A percentile compares a stretch with the other conserved stretches of the same genome.
Evolutionary conservation across 2,329 filamentous ascomycete species (phyloP).

Genomic region (Ophiostoma triangulosporum): DNA sequence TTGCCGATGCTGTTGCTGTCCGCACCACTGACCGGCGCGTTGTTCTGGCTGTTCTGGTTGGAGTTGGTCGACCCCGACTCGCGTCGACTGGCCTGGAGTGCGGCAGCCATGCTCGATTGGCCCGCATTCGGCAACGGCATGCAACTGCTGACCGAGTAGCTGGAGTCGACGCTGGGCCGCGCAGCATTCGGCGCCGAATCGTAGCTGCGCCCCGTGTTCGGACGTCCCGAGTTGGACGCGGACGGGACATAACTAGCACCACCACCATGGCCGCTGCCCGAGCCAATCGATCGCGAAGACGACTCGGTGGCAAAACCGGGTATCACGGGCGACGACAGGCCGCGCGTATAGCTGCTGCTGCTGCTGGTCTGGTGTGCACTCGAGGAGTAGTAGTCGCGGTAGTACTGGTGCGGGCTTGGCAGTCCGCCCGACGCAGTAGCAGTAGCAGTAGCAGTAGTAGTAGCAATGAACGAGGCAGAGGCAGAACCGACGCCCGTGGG

Average conservation of each 20-base stretch:
- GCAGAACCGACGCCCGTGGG: too few species aligned
- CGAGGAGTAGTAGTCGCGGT: conserved; percentile 39
- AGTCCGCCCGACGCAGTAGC: conserved; percentile 4
- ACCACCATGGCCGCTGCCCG: conserved; percentile 25
- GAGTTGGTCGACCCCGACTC: conserved; percentile 44
- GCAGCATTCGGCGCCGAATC: conserved; percentile 29
- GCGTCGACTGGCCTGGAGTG: conserved; percentile 22
- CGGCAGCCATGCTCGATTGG: conserved; percentile 22
- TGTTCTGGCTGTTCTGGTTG: conserved; percentile 21
- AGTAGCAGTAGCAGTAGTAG: neutral
- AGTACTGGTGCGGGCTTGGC: conserved; percentile 40
- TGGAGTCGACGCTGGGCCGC: conserved; percentile 15
- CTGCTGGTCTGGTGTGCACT: conserved; percentile 22
- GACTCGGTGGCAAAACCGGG: conserved; percentile 29
- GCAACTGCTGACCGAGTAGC: conserved; percentile 10
- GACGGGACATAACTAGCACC: neutral
- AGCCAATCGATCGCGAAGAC: conserved; percentile 32
- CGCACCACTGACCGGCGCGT: conserved; percentile 25
- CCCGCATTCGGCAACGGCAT: conserved; percentile 40
- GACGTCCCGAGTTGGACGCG: conserved; percentile 27
- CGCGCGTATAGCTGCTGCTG: conserved; percentile 32
- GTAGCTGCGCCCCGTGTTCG: conserved; percentile 46
- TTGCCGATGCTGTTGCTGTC: neutral
- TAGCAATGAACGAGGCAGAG: too few species aligned
- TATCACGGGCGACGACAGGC: conserved; percentile 19